Evolutionary conservation across 495 filamentous ascomycete species (phyloP).

Genomic region (Aspergillus sparsus): DNA sequence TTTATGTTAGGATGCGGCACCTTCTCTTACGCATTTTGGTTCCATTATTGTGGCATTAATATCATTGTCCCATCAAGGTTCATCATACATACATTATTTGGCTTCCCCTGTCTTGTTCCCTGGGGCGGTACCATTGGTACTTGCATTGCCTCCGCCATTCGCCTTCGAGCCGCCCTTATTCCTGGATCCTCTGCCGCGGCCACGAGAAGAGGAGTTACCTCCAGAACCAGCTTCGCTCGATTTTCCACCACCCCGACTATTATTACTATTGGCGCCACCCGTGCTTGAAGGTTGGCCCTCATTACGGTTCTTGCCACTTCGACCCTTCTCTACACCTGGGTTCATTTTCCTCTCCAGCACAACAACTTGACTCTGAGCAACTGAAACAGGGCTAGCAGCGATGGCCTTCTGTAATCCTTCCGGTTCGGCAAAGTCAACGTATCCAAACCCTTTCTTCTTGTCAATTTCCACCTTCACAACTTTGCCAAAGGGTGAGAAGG

Average conservation of each 20-base stretch:
- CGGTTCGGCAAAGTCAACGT: constrained; percentile 77
- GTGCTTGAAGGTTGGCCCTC: constrained; percentile 29
- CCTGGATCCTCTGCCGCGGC: constrained; percentile 36
- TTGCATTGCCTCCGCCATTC: constrained; percentile 17
- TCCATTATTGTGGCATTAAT: constrained; percentile 14
- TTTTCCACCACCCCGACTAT: constrained; percentile 18
- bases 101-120: constrained; percentile 26
- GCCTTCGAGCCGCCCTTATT: constrained; percentile 35
- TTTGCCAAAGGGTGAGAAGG: constrained; percentile 68
- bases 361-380: constrained; percentile 83
- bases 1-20: no score
- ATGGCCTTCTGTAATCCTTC: constrained; percentile 75
- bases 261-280: constrained; percentile 17
- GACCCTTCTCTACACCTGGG: constrained; percentile 40
- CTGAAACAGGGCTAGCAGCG: constrained; percentile 72
- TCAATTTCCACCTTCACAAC: constrained; percentile 84
- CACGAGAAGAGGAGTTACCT: constrained; percentile 40
- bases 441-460: constrained; percentile 89
- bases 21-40: neutral
- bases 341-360: constrained; percentile 76
- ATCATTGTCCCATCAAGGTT: neutral
- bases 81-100: constrained; percentile 23
- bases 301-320: constrained; percentile 42
- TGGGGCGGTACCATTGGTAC: constrained; percentile 8
- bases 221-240: constrained; percentile 42